Evolutionary conservation across 768 basidiomycete genomes (phyloP).

Genomic region (Collybia mongolica): DNA sequence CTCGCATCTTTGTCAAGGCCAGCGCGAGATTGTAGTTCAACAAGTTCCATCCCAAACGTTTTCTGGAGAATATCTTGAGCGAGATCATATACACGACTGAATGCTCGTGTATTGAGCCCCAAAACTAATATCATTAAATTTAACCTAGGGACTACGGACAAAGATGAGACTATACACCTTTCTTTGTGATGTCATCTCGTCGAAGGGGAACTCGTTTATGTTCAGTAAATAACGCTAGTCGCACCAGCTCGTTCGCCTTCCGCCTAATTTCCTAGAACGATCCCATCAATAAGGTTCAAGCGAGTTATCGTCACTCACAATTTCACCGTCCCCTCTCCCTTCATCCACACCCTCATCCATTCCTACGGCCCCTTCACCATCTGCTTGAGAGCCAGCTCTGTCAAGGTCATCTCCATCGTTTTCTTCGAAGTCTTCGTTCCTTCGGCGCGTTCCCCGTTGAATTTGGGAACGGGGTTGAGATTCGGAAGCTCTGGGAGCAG

Average conservation of each 20-base stretch:
- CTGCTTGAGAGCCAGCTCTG: not conserved
- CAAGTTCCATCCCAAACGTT: conserved; percentile 83
- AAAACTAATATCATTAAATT: conserved; percentile 24
- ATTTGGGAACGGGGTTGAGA: conserved; percentile 39
- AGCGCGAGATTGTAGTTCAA: conserved; percentile 68
- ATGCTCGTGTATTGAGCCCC: conserved; percentile 46
- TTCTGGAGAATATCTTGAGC: conserved; percentile 66
- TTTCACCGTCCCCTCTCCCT: conserved; percentile 19
- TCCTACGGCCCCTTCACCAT: conserved; percentile 31
- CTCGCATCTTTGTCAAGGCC: conserved; percentile 46
- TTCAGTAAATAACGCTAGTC: conserved; percentile 82
- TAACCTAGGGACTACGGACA: too few relatives aligned
- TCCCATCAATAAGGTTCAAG: not conserved
- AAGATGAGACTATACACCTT: conserved; percentile 42
- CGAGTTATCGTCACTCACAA: conserved; percentile 9
- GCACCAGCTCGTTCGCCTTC: conserved; percentile 70
- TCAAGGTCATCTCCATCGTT: conserved; percentile 30
- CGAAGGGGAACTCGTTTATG: conserved; percentile 63
- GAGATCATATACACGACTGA: conserved; percentile 57
- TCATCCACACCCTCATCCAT: conserved; percentile 31
- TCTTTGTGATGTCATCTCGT: conserved; percentile 86
- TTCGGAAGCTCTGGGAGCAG: conserved; percentile 30
- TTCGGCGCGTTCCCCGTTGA: conserved; percentile 19
- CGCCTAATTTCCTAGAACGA: conserved; percentile 54
- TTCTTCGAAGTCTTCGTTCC: conserved; percentile 30